Evolutionary conservation across 2,329 filamentous ascomycete species (phyloP).

Genomic region (Cryphonectria parasitica): DNA sequence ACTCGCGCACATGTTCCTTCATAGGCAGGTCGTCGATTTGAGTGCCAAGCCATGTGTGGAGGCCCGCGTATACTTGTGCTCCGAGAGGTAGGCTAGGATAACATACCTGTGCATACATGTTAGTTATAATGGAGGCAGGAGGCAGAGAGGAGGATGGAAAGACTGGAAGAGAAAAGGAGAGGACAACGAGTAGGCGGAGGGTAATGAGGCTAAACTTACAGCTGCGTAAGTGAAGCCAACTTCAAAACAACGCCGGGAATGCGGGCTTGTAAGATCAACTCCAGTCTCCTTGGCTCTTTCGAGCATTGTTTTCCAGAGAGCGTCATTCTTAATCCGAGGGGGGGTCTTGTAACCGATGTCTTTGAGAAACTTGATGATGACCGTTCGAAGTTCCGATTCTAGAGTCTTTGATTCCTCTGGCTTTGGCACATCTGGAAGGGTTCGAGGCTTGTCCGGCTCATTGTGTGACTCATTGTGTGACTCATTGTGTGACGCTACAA

Average conservation of each 20-base stretch:
- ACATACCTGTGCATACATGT: not conserved
- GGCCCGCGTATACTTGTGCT: slow-evolving; percentile 13
- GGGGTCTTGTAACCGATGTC: slow-evolving; percentile 5
- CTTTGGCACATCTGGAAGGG: not conserved
- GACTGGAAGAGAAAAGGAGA: not conserved
- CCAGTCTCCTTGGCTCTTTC: not conserved
- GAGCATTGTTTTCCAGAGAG: slow-evolving; percentile 15
- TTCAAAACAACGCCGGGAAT: slow-evolving; percentile 2
- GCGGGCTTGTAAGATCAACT: not conserved
- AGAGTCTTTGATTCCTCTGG: not conserved
- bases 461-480: not conserved
- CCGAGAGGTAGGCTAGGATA: not conserved
- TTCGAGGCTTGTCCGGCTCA: not conserved
- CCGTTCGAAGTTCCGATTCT: not conserved
- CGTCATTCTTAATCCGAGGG: not conserved
- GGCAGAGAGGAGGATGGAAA: too few relatives aligned
- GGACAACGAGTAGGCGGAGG: too few relatives aligned
- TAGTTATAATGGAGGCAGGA: not conserved
- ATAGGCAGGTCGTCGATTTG: slow-evolving; percentile 8
- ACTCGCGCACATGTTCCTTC: slow-evolving; percentile 9
- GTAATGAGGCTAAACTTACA: not conserved
- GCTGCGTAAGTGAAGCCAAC: slow-evolving; percentile 14
- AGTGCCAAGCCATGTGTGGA: slow-evolving; percentile 15
- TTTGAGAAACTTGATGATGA: slow-evolving; percentile 4
- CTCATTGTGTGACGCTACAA: not conserved